A percentile compares a stretch with the other conserved stretches of the same genome.
These are phyloP conservation scores for Neurospora sp. DNA, from an alignment of 495 filamentous ascomycete species.

Conservation along the genomic window DNA sequence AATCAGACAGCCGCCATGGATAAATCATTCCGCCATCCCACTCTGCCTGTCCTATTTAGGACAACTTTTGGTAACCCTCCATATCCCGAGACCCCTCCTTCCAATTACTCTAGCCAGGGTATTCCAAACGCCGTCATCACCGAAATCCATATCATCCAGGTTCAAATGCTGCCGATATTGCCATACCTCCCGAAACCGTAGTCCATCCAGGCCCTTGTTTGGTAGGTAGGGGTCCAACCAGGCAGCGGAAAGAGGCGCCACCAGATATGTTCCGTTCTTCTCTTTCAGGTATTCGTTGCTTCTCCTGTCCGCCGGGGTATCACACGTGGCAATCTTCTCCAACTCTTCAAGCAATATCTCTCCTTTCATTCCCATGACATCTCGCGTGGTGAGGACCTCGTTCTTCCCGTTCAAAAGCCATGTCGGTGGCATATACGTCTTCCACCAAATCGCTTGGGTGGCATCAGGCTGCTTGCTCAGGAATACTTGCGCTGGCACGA, in stretches of 20 bases:
- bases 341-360: slow-evolving; percentile 50
- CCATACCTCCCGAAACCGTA: slow-evolving; percentile 61
- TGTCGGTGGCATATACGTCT: slow-evolving; percentile 87
- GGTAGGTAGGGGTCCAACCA: slow-evolving; percentile 56
- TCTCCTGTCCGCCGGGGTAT: slow-evolving; percentile 38
- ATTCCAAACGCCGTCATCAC: slow-evolving; percentile 63
- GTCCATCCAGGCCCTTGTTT: slow-evolving; percentile 35
- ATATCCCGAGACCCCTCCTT: slow-evolving; percentile 68
- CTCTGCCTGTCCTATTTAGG: slow-evolving; percentile 3
- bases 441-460: slow-evolving; percentile 87
- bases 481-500: slow-evolving; percentile 71
- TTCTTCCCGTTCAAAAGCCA: slow-evolving; percentile 81
- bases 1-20: background rate
- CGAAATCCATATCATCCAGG: slow-evolving; percentile 88
- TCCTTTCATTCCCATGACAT: slow-evolving; percentile 74
- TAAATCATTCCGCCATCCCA: background rate
- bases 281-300: slow-evolving; percentile 41
- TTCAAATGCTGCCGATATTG: slow-evolving; percentile 66
- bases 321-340: slow-evolving; percentile 47
- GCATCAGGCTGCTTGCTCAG: slow-evolving; percentile 48
- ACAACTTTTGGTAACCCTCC: slow-evolving; percentile 58
- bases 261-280: slow-evolving; percentile 48
- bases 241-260: slow-evolving; percentile 61
- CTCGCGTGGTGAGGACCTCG: slow-evolving; percentile 54
- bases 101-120: slow-evolving; percentile 71